Conservation (phyloP, 306 rosid species). For the Glycyrrhiza uralensis region DNA sequence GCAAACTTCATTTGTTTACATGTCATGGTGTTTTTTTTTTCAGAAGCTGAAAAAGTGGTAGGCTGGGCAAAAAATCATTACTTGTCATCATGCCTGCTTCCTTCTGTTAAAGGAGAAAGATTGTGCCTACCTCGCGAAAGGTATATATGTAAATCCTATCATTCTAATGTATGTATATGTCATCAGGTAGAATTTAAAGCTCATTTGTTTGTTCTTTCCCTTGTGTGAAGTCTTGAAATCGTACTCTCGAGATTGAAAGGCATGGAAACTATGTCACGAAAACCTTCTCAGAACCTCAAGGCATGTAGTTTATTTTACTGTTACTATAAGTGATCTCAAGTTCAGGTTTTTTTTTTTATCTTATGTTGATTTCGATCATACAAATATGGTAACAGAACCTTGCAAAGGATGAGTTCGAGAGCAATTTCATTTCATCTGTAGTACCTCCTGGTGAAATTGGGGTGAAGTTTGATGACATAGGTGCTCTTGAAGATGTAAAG, state of each 20-base stretch:
- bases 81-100: slow-evolving; percentile 66
- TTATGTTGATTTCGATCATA: slow-evolving; percentile 4
- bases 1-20: background rate
- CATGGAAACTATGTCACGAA: slow-evolving; percentile 60
- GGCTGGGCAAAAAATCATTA: slow-evolving; percentile 97
- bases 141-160: slow-evolving; percentile 36
- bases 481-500: slow-evolving; percentile 96
- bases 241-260: slow-evolving; percentile 78
- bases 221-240: slow-evolving; percentile 68
- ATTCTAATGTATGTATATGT: background rate
- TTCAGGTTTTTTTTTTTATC: background rate
- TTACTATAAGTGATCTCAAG: background rate
- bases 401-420: slow-evolving; percentile 93
- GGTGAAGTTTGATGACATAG: slow-evolving; percentile 89
- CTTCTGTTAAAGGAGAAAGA: slow-evolving; percentile 73
- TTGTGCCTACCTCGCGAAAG: slow-evolving; percentile 81
- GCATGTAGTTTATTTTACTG: slow-evolving; percentile 37
- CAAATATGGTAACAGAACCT: slow-evolving; percentile 59
- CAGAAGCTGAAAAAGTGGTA: slow-evolving; percentile 93
- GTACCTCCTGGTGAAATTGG: slow-evolving; percentile 97
- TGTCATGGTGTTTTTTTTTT: slow-evolving; percentile 13
- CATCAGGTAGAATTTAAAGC: background rate
- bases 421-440: slow-evolving; percentile 87
- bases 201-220: slow-evolving; percentile 25
- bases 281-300: slow-evolving; percentile 89